phyloP scores from a whole-genome alignment of 805 yeast species.

The Ogataea corticis region DNA sequence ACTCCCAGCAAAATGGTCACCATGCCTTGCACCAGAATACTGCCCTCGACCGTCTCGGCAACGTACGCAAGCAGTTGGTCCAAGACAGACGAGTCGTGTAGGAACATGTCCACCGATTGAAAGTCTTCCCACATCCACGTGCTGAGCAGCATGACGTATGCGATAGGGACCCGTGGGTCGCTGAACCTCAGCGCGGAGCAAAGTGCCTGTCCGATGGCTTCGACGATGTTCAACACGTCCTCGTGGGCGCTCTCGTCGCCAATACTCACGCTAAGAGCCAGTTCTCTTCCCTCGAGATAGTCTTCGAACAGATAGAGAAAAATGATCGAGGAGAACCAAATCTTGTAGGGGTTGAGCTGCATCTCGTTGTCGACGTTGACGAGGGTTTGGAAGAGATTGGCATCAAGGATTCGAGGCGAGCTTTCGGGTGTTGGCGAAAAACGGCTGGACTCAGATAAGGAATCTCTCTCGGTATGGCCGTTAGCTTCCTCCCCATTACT shows the following conservation, averaged over 20 bases:
- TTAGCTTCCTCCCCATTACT: no score
- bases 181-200: conserved; percentile 57
- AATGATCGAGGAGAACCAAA: conserved; percentile 79
- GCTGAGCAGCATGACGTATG: conserved; percentile 72
- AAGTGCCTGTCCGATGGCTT: conserved; percentile 74
- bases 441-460: background rate
- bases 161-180: conserved; percentile 77
- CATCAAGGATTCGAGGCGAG: conserved; percentile 39
- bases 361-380: conserved; percentile 74
- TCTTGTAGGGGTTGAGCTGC: conserved; percentile 79
- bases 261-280: conserved; percentile 48
- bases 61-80: conserved; percentile 69
- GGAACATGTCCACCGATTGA: conserved; percentile 71
- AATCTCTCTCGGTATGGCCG: no score
- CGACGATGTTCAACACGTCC: conserved; percentile 68
- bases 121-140: conserved; percentile 79
- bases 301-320: conserved; percentile 63
- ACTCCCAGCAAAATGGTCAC: conserved; percentile 71
- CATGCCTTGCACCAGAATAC: conserved; percentile 62
- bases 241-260: conserved; percentile 67
- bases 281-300: conserved; percentile 46
- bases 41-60: conserved; percentile 41
- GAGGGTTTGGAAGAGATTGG: conserved; percentile 68
- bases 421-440: conserved; percentile 6
- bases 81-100: conserved; percentile 64